Base-by-base conservation (phyloP, 208 protist species). In the Leptomonas pyrrhocoris region DNA sequence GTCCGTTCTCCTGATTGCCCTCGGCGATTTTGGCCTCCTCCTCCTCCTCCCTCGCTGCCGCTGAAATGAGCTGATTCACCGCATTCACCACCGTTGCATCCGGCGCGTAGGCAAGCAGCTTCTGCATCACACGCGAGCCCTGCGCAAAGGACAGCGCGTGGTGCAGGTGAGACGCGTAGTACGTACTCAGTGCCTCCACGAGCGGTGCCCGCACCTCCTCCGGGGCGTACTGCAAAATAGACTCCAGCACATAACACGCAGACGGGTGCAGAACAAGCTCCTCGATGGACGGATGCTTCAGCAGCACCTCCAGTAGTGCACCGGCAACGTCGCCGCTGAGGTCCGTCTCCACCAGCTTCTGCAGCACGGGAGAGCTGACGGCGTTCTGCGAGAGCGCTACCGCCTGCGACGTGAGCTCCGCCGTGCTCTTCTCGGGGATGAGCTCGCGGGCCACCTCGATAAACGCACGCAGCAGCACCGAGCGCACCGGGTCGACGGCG, bases 101-200 rank as follows among this genome's bases (percentile, higher is more conserved):
- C 13, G 76, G 63, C 0, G 83, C 83, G 65, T 93, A 92, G 12
- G 85, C 86, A 5, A 94, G 70, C 64, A 94, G 60, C 63, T 94
- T 94, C 81, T 96, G 92, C 80, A 96, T 81, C 28, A 93, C 86
- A 51, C 86, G 88, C 28, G 89, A 94, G 36, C 92, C 87, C 79
- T 93, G 86, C 34, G 85, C 58, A 74, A 84, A 89, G 2, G 82
- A 74, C 18, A 94, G 62, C 25, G 82, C 73, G 34, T 83, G 68
- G 27, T 77, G 84, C 42, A 94, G 56, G 57, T 93, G 43, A 12
- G 60, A 28, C 0, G 66, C 57, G 63, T 90, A 87, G 34, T 78
- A 74, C 12, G 38, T 49, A 12, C 83, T 58, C 5, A 89, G 59
- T 9, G 66, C 80, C 28, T 73, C 69, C 18, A 83, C 73, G 19